Evolutionary conservation across 768 basidiomycete species (phyloP), one percentile per base, ranked within the genome.

Genomic region (Krasilnikovozyma curviuscula): DNA sequence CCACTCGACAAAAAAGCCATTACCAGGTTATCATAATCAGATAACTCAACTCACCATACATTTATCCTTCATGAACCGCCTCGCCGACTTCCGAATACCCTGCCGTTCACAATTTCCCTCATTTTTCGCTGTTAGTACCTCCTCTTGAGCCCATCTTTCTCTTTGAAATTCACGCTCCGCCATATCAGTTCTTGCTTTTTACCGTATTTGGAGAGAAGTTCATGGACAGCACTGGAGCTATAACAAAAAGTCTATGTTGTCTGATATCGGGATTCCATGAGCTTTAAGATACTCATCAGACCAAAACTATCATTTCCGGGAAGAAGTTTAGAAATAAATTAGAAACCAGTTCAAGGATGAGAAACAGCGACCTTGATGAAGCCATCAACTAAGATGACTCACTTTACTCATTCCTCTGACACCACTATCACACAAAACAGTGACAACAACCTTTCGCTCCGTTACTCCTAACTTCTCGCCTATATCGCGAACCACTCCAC

Each of bases 401-500:
- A 35, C 13, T 29, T 28, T 16, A 2, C n/a, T 24, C 33, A 19
- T 37, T 21, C 14, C 21, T 29, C 7, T 27, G 7, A 13, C 24
- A 10, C 44, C n/a, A 9, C 7, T 12, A 3, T 5, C 2, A 14
- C 18, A 3, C n/a, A 2, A 4, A 37, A 7, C 4, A 37, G 35
- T 5, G 23, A 5, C 18, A 37, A 37, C 7, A 12, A 37, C 10
- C 14, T n/a, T 23, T 8, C 19, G 5, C 13, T 18, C 29, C n/a
- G n/a, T 13, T 2, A 47, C 46, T 29, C 33, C 37, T 38, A 35
- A 52, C 37, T 52, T n/a, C n/a, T n/a, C n/a, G 50, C 2, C 50
- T 13, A n/a, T 34, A 46, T 16, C 50, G 45, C 21, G 45, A 47
- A 35, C 48, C 50, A 33, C 59, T 65, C 7, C 69, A 73, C 59